phyloP scores from a whole-genome alignment of 805 yeast species.

The Metschnikowia amazonensis region DNA sequence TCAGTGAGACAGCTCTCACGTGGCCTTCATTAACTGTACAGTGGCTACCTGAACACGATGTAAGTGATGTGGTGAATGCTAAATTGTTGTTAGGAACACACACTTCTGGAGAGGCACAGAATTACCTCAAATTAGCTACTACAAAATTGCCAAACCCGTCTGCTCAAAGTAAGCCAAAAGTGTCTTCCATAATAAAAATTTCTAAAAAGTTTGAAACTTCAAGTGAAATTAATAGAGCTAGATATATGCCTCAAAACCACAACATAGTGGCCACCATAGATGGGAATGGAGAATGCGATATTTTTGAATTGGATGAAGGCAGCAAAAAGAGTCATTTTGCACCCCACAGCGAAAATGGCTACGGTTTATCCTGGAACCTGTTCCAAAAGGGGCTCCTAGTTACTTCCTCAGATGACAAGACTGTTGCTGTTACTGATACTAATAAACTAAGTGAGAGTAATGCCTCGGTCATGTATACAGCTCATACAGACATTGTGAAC shows the following conservation, averaged over 20 bases:
- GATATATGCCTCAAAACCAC: conserved; percentile 62
- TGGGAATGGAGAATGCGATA: conserved; percentile 58
- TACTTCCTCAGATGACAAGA: conserved; percentile 64
- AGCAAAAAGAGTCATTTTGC: conserved; percentile 31
- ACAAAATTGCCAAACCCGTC: conserved; percentile 49
- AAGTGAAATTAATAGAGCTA: conserved; percentile 69
- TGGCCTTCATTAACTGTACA: conserved; percentile 83
- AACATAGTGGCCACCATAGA: conserved; percentile 59
- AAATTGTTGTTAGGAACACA: conserved; percentile 67
- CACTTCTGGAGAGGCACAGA: conserved; percentile 64
- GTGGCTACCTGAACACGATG: conserved; percentile 56
- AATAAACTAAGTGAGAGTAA: conserved; percentile 2
- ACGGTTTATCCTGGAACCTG: conserved; percentile 68
- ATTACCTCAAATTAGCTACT: conserved; percentile 62
- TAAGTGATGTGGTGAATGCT: conserved; percentile 36
- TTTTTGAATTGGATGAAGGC: conserved; percentile 44
- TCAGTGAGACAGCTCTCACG: conserved; percentile 70
- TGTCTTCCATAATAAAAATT: conserved; percentile 56
- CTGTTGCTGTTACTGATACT: conserved; percentile 60
- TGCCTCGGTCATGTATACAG: conserved; percentile 12
- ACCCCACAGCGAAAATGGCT: conserved; percentile 66
- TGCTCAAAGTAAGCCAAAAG: conserved; percentile 19
- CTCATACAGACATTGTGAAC: conserved; percentile 61
- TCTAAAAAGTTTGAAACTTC: conserved; percentile 57
- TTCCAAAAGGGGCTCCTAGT: conserved; percentile 45